Percentiles rank a stretch among this genome's conserved stretches.
phyloP scores from a whole-genome alignment of 106 monocot genomes.

The Ottelia alismoides region DNA sequence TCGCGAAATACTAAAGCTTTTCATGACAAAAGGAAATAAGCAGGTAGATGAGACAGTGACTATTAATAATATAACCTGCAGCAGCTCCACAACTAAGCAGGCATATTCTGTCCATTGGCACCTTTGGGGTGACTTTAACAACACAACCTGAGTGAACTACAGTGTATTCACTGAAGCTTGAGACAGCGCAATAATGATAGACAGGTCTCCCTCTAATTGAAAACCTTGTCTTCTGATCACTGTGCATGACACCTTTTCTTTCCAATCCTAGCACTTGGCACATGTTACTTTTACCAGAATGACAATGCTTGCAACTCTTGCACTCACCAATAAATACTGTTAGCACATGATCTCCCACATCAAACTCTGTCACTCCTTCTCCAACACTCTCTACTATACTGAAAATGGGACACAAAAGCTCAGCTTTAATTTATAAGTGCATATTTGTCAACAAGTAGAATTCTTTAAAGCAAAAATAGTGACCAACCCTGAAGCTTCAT shows the following conservation, averaged over 20 bases:
- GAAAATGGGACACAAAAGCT: no score
- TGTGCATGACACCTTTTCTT: slow-evolving; percentile 87
- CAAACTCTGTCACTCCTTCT: slow-evolving; percentile 71
- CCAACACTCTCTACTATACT: slow-evolving; percentile 90
- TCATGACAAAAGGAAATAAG: no score
- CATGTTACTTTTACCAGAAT: slow-evolving; percentile 78
- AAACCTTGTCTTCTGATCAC: slow-evolving; percentile 75
- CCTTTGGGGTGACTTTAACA: slow-evolving; percentile 50
- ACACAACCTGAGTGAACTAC: slow-evolving; percentile 95
- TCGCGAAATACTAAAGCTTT: no score
- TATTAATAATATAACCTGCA: slow-evolving; percentile 39
- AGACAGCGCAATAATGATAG: slow-evolving; percentile 94
- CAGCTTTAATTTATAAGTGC: no score
- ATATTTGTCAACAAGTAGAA: background rate
- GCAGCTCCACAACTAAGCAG: slow-evolving; percentile 86
- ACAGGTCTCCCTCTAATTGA: slow-evolving; percentile 62
- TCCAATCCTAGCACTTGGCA: slow-evolving; percentile 79
- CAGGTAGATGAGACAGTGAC: no score
- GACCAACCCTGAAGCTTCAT: slow-evolving; percentile 87
- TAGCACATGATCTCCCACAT: slow-evolving; percentile 74
- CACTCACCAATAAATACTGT: slow-evolving; percentile 91
- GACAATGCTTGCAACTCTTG: slow-evolving; percentile 59
- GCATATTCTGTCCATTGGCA: slow-evolving; percentile 76
- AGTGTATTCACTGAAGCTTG: slow-evolving; percentile 92
- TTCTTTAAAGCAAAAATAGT: background rate